These are phyloP conservation scores for Colletotrichum falcatum DNA, from an alignment of 2,329 filamentous ascomycete genomes.

Conservation along the genomic window DNA sequence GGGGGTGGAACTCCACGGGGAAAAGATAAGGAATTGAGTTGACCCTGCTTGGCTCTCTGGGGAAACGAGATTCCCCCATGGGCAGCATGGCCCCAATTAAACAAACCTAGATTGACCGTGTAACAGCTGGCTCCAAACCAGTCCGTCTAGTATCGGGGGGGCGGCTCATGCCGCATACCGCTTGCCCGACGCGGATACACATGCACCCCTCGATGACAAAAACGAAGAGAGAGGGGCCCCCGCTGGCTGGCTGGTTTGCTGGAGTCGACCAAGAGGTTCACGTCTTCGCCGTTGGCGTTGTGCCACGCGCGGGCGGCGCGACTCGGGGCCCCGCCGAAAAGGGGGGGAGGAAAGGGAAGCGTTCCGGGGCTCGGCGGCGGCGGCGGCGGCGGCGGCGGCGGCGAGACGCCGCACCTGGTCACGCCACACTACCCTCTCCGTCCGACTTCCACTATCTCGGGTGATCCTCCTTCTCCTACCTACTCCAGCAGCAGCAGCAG, in stretches of 20 bases:
- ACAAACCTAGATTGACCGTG: neutral
- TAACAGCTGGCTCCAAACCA: neutral
- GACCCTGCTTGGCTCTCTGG: conserved; percentile 28
- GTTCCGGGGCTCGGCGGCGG: conserved; percentile 1
- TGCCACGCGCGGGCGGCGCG: neutral
- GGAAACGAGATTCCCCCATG: conserved; percentile 18
- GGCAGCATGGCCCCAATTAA: neutral
- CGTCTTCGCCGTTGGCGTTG: neutral
- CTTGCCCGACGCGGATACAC: neutral
- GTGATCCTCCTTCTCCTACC: neutral
- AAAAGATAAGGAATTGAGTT: conserved; percentile 18
- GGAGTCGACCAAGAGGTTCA: neutral
- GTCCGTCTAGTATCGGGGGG: neutral
- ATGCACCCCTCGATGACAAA: neutral
- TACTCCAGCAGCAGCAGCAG: neutral
- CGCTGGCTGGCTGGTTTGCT: neutral
- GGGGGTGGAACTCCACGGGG: conserved; percentile 17
- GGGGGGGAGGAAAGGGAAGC: neutral
- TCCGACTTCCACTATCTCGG: neutral
- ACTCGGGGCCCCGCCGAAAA: neutral
- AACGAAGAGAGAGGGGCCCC: neutral
- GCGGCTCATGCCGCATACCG: neutral
- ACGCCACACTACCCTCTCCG: neutral
- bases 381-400: neutral
- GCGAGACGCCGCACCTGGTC: neutral